A percentile compares a stretch with the other conserved stretches of the same genome.
Conservation (phyloP, 2,329 filamentous ascomycete genomes). For the Stachybotrys echinatus region DNA sequence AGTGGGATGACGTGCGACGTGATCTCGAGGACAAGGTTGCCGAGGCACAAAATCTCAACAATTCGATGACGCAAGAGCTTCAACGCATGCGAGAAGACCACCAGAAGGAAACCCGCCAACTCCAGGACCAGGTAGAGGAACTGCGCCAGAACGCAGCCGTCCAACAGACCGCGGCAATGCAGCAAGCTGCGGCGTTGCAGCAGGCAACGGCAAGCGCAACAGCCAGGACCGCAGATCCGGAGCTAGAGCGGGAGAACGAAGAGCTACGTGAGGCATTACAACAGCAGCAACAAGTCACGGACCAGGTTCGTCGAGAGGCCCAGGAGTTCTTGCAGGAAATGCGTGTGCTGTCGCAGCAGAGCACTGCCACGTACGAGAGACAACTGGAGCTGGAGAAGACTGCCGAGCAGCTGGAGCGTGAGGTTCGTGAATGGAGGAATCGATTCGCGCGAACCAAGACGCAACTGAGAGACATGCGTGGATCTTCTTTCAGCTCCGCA, state of each 20-base stretch:
- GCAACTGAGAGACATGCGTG: constrained; percentile 74
- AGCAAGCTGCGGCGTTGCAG: constrained; percentile 33
- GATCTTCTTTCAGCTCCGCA: constrained; percentile 68
- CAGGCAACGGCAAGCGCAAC: constrained; percentile 18
- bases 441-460: constrained; percentile 86
- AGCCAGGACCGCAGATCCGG: constrained; percentile 36
- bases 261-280: constrained; percentile 58
- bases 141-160: background rate
- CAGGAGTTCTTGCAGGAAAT: constrained; percentile 83
- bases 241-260: constrained; percentile 64
- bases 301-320: constrained; percentile 81
- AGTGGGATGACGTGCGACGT: constrained; percentile 61
- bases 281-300: constrained; percentile 76
- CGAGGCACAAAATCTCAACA: constrained; percentile 71
- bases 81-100: constrained; percentile 68
- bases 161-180: background rate
- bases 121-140: constrained; percentile 54
- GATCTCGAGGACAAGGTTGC: constrained; percentile 69
- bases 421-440: constrained; percentile 85
- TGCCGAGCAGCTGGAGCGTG: constrained; percentile 71
- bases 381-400: constrained; percentile 74
- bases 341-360: constrained; percentile 77
- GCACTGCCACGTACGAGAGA: constrained; percentile 70
- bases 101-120: constrained; percentile 53
- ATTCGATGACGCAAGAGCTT: constrained; percentile 73